phyloP scores from a whole-genome alignment of 129 eudicot species.

The Artemisia tridentata region DNA sequence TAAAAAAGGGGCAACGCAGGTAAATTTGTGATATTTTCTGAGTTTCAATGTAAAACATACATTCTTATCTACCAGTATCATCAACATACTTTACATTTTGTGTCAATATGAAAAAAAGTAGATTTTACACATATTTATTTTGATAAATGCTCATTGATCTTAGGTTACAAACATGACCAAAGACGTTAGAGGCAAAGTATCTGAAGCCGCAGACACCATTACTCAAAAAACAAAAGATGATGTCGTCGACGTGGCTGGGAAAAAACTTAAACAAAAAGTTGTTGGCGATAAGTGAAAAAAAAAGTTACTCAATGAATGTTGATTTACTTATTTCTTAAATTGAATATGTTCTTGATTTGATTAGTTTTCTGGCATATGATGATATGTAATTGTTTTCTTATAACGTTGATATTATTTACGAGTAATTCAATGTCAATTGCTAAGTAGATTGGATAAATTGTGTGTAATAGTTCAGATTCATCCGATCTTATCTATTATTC shows the following conservation, averaged over 20 bases:
- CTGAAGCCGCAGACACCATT: conserved; percentile 40
- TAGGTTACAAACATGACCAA: conserved; percentile 46
- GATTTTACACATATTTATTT: background rate
- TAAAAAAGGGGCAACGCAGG: conserved; percentile 51
- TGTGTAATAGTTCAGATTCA: too few relatives aligned
- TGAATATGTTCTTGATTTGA: too few relatives aligned
- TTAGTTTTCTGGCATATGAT: too few relatives aligned
- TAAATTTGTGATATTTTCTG: background rate
- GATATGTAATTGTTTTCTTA: too few relatives aligned
- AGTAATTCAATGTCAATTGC: too few relatives aligned
- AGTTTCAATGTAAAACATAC: background rate
- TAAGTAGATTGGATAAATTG: too few relatives aligned
- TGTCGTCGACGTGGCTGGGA: conserved; percentile 33
- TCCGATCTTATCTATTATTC: too few relatives aligned
- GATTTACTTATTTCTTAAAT: too few relatives aligned
- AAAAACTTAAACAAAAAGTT: conserved; percentile 39
- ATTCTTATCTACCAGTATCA: background rate
- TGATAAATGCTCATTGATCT: background rate
- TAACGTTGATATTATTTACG: too few relatives aligned
- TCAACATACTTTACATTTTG: too few relatives aligned
- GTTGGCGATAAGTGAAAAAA: conserved; percentile 27
- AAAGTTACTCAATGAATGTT: background rate
- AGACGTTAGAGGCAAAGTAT: conserved; percentile 34
- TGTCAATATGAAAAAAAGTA: background rate
- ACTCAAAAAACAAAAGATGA: conserved; percentile 39